These are phyloP conservation scores for Penicillium sp. DNA, from an alignment of 2,329 filamentous ascomycete species.

Conservation along the genomic window DNA sequence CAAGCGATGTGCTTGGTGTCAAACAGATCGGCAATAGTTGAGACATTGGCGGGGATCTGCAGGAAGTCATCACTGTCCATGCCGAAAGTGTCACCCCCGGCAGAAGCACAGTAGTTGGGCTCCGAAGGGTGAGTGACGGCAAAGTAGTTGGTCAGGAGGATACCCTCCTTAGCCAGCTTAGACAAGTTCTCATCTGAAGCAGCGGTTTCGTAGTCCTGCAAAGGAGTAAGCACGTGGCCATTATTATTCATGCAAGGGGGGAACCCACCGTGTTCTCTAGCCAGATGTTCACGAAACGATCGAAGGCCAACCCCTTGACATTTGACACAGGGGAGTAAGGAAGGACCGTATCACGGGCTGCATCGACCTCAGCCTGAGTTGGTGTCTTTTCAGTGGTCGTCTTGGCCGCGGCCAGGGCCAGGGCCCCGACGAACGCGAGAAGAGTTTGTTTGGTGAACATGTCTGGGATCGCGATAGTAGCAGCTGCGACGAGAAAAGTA, in stretches of 20 bases:
- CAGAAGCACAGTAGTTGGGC: conserved; percentile 71
- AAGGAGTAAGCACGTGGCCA: conserved; percentile 40
- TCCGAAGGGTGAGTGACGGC: conserved; percentile 71
- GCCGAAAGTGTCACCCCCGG: conserved; percentile 71
- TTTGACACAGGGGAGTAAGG: conserved; percentile 63
- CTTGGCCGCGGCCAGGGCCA: conserved; percentile 30
- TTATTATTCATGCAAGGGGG: conserved; percentile 25
- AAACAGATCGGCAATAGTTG: conserved; percentile 67
- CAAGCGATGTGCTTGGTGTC: conserved; percentile 65
- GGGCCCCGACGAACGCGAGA: conserved; percentile 27
- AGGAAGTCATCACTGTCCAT: conserved; percentile 67
- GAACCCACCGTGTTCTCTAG: conserved; percentile 68
- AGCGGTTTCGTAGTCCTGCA: conserved; percentile 61
- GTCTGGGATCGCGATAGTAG: neutral
- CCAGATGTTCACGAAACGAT: conserved; percentile 72
- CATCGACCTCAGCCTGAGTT: conserved; percentile 30
- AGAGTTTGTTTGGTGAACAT: conserved; percentile 57
- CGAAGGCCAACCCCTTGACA: conserved; percentile 70
- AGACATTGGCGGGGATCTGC: conserved; percentile 60
- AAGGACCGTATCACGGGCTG: conserved; percentile 56
- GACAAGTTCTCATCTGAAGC: conserved; percentile 53
- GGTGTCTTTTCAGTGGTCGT: conserved; percentile 29
- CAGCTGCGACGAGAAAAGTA: conserved; percentile 5
- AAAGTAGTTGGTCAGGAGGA: conserved; percentile 60
- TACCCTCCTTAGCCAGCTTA: conserved; percentile 49